phyloP scores from a whole-genome alignment of 2,329 filamentous ascomycete genomes.

The Zymoseptoria crescenta region DNA sequence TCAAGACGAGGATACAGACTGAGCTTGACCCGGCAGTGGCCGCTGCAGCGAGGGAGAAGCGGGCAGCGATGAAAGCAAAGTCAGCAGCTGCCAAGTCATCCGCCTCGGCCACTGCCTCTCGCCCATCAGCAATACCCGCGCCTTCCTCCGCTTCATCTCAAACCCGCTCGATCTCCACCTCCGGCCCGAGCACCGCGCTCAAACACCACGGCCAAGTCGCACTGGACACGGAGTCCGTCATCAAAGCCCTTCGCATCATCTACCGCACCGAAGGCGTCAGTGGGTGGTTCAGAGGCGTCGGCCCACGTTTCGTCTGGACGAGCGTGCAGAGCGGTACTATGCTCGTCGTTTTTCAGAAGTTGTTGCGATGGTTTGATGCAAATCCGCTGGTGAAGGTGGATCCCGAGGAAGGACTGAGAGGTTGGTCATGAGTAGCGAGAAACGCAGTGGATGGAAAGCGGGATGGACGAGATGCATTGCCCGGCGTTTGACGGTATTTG shows the following conservation, averaged over 20 bases:
- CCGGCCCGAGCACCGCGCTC: slow-evolving; percentile 76
- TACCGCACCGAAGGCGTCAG: slow-evolving; percentile 81
- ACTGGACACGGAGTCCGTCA: slow-evolving; percentile 81
- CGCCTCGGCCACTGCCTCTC: neutral
- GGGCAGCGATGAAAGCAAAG: slow-evolving; percentile 9
- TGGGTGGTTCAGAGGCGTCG: slow-evolving; percentile 92
- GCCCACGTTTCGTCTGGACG: slow-evolving; percentile 89
- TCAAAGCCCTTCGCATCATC: slow-evolving; percentile 75
- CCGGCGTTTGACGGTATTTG: neutral
- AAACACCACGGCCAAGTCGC: slow-evolving; percentile 69
- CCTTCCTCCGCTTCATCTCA: slow-evolving; percentile 1
- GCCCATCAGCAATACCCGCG: slow-evolving; percentile 11
- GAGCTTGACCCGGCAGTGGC: slow-evolving; percentile 58
- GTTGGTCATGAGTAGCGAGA: slow-evolving; percentile 7
- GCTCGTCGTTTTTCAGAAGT: slow-evolving; percentile 87
- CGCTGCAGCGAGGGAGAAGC: slow-evolving; percentile 21
- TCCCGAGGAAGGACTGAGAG: slow-evolving; percentile 17
- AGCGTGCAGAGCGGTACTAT: slow-evolving; percentile 95
- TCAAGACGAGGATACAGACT: slow-evolving; percentile 94
- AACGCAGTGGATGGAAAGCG: too few species aligned
- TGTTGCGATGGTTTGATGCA: slow-evolving; percentile 69
- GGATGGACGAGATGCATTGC: too few species aligned
- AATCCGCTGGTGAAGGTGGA: slow-evolving; percentile 33
- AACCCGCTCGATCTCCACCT: slow-evolving; percentile 65
- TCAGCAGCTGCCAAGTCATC: slow-evolving; percentile 1